Percentiles rank a stretch among this genome's conserved stretches.
Evolutionary conservation across 345 rosid genomes (phyloP).

Genomic region (Turritis glabra): DNA sequence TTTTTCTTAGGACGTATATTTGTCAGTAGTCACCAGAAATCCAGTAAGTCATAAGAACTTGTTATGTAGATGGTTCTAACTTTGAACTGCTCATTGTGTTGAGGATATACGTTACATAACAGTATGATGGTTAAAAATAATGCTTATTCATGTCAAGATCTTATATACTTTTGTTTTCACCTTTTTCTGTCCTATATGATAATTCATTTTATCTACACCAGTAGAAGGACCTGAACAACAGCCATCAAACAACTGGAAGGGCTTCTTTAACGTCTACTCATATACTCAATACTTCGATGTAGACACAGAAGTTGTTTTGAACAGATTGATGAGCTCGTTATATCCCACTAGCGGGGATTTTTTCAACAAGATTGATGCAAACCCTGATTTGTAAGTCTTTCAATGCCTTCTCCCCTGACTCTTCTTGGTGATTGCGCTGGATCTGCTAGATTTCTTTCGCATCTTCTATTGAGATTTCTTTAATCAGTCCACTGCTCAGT

Average conservation of each 20-base stretch:
- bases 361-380: slow-evolving; percentile 87
- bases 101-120: background rate
- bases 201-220: background rate
- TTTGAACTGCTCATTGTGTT: background rate
- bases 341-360: slow-evolving; percentile 76
- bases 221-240: slow-evolving; percentile 87
- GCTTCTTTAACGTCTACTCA: slow-evolving; percentile 74
- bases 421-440: background rate
- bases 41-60: background rate
- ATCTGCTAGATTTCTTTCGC: background rate
- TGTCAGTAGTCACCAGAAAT: background rate
- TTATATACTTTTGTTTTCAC: background rate
- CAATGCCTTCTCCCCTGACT: background rate
- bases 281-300: slow-evolving; percentile 85
- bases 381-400: slow-evolving; percentile 89
- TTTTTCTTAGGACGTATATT: background rate
- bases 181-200: background rate
- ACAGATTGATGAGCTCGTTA: slow-evolving; percentile 78
- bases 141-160: background rate
- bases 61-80: background rate
- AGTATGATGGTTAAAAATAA: background rate
- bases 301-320: slow-evolving; percentile 80
- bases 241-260: slow-evolving; percentile 78
- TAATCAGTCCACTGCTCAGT: background rate
- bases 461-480: background rate